Conservation (phyloP, 78 protist species). For the Speleostelium caveatum region DNA sequence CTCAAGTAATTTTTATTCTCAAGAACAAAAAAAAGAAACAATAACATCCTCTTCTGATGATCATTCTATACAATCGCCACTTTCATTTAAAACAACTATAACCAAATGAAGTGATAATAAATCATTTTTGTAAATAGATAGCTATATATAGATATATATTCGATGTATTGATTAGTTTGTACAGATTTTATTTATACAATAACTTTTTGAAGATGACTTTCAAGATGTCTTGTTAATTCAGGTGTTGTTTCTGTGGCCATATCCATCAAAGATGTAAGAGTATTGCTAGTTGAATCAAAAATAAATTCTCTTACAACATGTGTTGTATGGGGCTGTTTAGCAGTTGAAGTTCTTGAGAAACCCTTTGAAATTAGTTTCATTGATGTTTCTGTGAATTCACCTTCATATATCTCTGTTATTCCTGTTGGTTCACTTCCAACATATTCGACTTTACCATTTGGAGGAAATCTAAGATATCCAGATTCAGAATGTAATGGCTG, state of each 20-base stretch:
- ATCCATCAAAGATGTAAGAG: not conserved
- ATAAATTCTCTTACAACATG: conserved; percentile 3
- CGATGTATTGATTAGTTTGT: too few relatives aligned
- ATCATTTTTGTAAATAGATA: too few relatives aligned
- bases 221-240: conserved; percentile 9
- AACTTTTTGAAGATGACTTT: not conserved
- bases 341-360: conserved; percentile 68
- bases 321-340: conserved; percentile 49
- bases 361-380: not conserved
- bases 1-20: too few relatives aligned
- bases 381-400: not conserved
- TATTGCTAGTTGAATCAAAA: not conserved
- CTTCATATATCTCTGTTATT: conserved; percentile 31
- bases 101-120: too few relatives aligned
- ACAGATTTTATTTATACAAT: too few relatives aligned
- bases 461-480: conserved; percentile 47
- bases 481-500: conserved; percentile 35
- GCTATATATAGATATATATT: too few relatives aligned
- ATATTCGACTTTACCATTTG: conserved; percentile 48
- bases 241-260: conserved; percentile 61
- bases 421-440: conserved; percentile 33
- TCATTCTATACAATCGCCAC: too few relatives aligned
- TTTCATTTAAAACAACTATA: too few relatives aligned
- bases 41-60: too few relatives aligned
- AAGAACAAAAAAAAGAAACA: too few relatives aligned